phyloP scores from a whole-genome alignment of 805 yeast species.

The Danielia reshetovae region DNA sequence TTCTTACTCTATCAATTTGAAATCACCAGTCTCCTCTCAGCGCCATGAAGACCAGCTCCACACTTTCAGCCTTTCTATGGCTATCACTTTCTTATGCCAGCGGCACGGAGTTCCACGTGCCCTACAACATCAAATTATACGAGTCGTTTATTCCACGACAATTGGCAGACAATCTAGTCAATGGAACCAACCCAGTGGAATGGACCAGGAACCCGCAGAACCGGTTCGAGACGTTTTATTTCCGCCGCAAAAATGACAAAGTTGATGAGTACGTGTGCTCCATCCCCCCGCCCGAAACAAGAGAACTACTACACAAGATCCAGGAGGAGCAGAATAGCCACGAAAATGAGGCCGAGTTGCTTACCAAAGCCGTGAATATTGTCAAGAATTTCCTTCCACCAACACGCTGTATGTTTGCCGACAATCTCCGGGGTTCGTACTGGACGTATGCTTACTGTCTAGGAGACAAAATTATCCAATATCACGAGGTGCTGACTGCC shows the following conservation, averaged over 20 bases:
- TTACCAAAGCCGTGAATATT: slow-evolving; percentile 8
- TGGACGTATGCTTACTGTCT: slow-evolving; percentile 54
- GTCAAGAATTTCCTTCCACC: slow-evolving; percentile 9
- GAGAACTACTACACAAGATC: slow-evolving; percentile 1
- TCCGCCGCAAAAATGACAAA: background rate
- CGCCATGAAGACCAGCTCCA: too few species aligned
- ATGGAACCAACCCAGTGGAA: background rate
- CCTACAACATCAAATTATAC: slow-evolving; percentile 6
- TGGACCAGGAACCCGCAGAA: background rate
- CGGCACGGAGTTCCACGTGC: too few species aligned
- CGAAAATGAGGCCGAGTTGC: slow-evolving; percentile 6
- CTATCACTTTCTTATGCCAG: background rate
- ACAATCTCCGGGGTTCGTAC: slow-evolving; percentile 35
- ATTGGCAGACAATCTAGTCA: slow-evolving; percentile 8
- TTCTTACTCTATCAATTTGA: too few species aligned
- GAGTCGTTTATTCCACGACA: slow-evolving; percentile 10
- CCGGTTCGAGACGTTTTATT: background rate
- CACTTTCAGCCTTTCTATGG: background rate
- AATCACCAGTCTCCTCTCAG: too few species aligned
- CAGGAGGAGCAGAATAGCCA: too few species aligned
- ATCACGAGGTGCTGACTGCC: slow-evolving; percentile 30
- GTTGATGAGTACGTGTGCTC: slow-evolving; percentile 11
- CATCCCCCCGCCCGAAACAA: slow-evolving; percentile 3
- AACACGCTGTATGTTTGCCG: slow-evolving; percentile 12
- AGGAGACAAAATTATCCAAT: slow-evolving; percentile 47